These are phyloP conservation scores for Aegilops longissima DNA, from an alignment of 176 grass and related monocot species.

Conservation along the genomic window DNA sequence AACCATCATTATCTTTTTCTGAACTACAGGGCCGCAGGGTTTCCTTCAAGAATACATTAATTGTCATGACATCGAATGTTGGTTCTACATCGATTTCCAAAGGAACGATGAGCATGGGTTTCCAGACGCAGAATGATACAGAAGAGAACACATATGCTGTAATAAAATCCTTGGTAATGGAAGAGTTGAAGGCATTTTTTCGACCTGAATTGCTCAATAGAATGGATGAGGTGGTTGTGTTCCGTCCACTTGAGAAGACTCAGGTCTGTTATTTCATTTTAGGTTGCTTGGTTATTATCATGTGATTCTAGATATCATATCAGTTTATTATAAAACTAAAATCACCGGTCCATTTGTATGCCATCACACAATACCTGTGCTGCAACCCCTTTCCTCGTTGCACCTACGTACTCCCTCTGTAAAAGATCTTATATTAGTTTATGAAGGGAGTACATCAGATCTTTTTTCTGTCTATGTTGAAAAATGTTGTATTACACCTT, in stretches of 20 bases:
- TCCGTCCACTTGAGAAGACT: conserved; percentile 81
- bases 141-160: conserved; percentile 62
- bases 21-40: conserved; percentile 75
- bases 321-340: conserved; percentile 1
- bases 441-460: neutral
- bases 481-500: neutral
- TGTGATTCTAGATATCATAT: neutral
- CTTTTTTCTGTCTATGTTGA: neutral
- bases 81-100: conserved; percentile 82
- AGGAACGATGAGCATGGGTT: conserved; percentile 70
- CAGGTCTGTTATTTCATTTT: conserved; percentile 50
- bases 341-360: neutral
- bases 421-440: too few species aligned
- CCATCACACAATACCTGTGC: neutral
- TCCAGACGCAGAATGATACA: conserved; percentile 48
- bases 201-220: conserved; percentile 90
- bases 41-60: conserved; percentile 96
- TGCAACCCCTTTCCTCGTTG: neutral
- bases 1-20: neutral
- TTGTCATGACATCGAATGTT: conserved; percentile 97
- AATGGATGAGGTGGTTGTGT: conserved; percentile 96
- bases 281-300: neutral
- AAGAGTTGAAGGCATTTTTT: conserved; percentile 91
- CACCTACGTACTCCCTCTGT: neutral
- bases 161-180: conserved; percentile 83